A percentile compares a stretch with the other conserved stretches of the same genome.
These are phyloP conservation scores for Boletus reticulatus DNA, from an alignment of 768 basidiomycete genomes.

Conservation along the genomic window DNA sequence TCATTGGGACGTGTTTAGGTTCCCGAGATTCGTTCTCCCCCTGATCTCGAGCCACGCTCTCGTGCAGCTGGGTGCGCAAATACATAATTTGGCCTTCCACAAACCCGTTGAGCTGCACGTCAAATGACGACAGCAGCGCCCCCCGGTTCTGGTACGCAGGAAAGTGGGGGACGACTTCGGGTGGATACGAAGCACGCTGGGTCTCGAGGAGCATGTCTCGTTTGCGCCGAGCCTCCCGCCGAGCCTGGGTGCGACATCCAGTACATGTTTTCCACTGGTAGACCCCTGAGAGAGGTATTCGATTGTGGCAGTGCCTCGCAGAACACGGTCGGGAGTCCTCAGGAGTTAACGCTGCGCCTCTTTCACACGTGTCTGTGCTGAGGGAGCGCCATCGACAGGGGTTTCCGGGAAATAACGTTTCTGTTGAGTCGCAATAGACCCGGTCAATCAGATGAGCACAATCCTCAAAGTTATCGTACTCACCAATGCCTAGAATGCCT, in stretches of 20 bases:
- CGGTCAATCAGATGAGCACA: conserved; percentile 17
- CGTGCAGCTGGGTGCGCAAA: conserved; percentile 14
- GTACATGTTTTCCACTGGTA: conserved; percentile 42
- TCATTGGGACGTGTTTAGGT: neutral
- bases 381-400: conserved; percentile 7
- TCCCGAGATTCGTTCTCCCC: neutral
- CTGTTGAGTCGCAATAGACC: neutral
- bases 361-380: neutral
- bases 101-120: conserved; percentile 16
- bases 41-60: neutral
- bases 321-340: conserved; percentile 39
- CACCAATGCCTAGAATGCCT: conserved; percentile 3
- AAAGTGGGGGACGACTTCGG: conserved; percentile 12
- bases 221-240: conserved; percentile 2
- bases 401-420: neutral
- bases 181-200: no score
- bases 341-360: neutral
- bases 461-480: neutral
- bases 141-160: conserved; percentile 20
- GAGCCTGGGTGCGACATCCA: conserved; percentile 32
- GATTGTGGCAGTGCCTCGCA: conserved; percentile 31
- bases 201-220: neutral
- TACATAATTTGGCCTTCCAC: conserved; percentile 26
- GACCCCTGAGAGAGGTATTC: conserved; percentile 36
- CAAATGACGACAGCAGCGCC: conserved; percentile 14